Conservation (phyloP, 2,329 filamentous ascomycete genomes). For the Beauveria sp. region DNA sequence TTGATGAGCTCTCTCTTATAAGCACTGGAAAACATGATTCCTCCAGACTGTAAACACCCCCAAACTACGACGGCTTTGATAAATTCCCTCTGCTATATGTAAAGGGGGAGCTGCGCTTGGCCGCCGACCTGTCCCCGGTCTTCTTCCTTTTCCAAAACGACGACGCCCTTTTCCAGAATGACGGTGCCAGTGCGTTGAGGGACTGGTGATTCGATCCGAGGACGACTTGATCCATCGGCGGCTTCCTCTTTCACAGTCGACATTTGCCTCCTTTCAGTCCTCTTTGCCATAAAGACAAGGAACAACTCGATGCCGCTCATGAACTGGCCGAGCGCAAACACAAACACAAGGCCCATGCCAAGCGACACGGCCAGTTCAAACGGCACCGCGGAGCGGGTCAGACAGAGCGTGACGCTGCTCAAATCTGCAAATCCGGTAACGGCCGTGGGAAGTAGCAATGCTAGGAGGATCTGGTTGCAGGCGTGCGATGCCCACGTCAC, state of each 20-base stretch:
- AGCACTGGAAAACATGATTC: no score
- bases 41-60: no score
- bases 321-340: slow-evolving; percentile 18
- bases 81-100: not conserved
- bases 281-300: slow-evolving; percentile 10
- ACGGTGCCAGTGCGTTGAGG: not conserved
- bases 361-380: slow-evolving; percentile 20
- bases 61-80: no score
- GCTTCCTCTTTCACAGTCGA: not conserved
- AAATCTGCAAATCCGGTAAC: slow-evolving; percentile 24
- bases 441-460: slow-evolving; percentile 17
- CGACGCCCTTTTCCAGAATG: not conserved
- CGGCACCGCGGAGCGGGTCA: slow-evolving; percentile 19
- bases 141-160: not conserved
- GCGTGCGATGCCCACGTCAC: slow-evolving; percentile 11
- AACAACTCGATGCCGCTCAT: slow-evolving; percentile 18
- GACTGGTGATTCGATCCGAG: not conserved
- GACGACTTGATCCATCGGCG: not conserved
- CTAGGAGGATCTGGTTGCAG: slow-evolving; percentile 22
- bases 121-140: not conserved
- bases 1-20: no score
- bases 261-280: not conserved
- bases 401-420: slow-evolving; percentile 20
- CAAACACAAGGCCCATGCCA: slow-evolving; percentile 19
- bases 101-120: not conserved